Base-by-base conservation (phyloP, 2,329 filamentous ascomycete genomes). In the Passalora sequoiae region DNA sequence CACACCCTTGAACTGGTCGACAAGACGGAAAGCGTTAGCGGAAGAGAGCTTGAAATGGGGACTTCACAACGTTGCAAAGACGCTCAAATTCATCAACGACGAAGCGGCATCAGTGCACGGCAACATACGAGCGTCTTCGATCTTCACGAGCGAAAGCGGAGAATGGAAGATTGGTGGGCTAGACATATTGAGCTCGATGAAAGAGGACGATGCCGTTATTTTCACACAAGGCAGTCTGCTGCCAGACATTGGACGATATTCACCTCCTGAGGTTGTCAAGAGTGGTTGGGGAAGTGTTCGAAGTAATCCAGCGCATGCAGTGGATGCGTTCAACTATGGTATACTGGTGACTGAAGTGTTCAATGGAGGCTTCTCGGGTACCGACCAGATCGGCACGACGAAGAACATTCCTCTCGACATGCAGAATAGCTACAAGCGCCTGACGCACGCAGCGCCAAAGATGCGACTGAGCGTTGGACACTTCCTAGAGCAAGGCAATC, bases 31-130 rank as follows among this genome's bases (percentile, higher is more conserved):
- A 70, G 92, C 86, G 62, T 66, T 97, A 49, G 89, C 81, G 47
- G 83, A 88, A 29, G 92, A 97, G 70, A 97, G 91, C 1, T 80
- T 92, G 36, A 98, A 96, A 79, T 98, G 92, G 92, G 92, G 92
- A 0, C 68, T 98, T 29, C 86, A 88, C 65, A 86, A 81, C 57
- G 72, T 97, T 51, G 89, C 92, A 54, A 86, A 88, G 62, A 97
- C 92, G 0, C 69, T 97, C 54, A 95, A 92, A 60, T 98, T 98
- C 61, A 87, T 98, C 64, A 98, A 98, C 60, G 82, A 86, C 36
- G 92, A 98, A 54, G 92, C 89, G 3, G 76, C 84, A 2, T 96
- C 89, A 0, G 85, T 98, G 39, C 92, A 98, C 59, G 92, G 89
- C 37, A 87, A 80, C 58, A 72, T 98, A 40, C 82, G 86, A 50